Conservation (phyloP, 2,329 filamentous ascomycete genomes). For the Fusarium tricinctum region DNA sequence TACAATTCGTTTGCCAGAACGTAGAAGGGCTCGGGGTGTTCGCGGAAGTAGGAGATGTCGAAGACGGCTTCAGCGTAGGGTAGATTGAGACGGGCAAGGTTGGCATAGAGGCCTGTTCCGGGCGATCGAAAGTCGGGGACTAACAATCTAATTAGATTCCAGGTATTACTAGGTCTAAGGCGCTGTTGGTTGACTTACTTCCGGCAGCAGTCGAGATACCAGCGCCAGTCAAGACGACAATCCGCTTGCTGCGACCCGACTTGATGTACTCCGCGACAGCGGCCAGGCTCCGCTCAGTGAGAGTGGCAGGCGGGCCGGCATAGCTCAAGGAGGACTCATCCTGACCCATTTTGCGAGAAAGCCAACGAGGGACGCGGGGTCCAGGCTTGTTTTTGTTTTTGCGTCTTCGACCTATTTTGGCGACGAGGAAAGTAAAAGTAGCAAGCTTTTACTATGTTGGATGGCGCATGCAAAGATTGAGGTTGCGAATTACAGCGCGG, state of each 20-base stretch:
- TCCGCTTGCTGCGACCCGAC: conserved; percentile 73
- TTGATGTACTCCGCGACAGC: conserved; percentile 86
- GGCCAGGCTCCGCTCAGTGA: conserved; percentile 77
- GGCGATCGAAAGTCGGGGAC: conserved; percentile 97
- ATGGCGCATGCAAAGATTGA: conserved; percentile 29
- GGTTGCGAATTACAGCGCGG: conserved; percentile 16
- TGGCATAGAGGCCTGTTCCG: conserved; percentile 92
- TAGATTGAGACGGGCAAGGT: conserved; percentile 86
- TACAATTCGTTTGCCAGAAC: conserved; percentile 92
- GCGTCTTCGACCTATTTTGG: conserved; percentile 59
- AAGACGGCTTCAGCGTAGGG: conserved; percentile 95
- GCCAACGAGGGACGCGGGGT: conserved; percentile 52
- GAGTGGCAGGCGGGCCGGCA: conserved; percentile 72
- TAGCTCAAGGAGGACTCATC: conserved; percentile 80
- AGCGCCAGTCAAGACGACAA: conserved; percentile 92
- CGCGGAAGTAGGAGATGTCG: conserved; percentile 88
- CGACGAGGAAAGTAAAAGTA: conserved; percentile 31
- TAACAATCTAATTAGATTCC: conserved; percentile 49
- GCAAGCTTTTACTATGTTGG: conserved; percentile 9
- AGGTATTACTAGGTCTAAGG: not conserved
- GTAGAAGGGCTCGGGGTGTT: conserved; percentile 92
- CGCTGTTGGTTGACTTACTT: conserved; percentile 58
- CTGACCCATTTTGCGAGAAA: conserved; percentile 81
- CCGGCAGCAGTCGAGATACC: conserved; percentile 84
- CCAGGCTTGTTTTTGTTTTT: conserved; percentile 55